Conservation (phyloP, 208 protist genomes). For the Leishmania turanica region DNA sequence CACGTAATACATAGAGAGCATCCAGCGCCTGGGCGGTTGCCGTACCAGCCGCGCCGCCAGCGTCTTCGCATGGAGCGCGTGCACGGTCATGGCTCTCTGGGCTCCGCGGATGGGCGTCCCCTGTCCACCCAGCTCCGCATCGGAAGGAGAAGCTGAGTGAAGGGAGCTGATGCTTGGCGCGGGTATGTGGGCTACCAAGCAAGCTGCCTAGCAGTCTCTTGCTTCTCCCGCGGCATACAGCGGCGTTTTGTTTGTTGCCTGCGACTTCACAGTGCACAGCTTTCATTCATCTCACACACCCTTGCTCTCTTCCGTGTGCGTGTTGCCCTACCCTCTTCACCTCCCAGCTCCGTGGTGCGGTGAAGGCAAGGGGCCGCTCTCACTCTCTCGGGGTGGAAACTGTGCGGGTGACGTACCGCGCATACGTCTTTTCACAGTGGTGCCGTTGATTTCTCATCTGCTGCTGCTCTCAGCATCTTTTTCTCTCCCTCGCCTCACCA, state of each 20-base stretch:
- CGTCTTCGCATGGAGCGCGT: conserved; percentile 11
- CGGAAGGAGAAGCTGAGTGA: not conserved
- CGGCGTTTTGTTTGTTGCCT: too few relatives aligned
- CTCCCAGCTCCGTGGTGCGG: not conserved
- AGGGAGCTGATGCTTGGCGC: not conserved
- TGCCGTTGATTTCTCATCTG: not conserved
- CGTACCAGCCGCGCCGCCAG: conserved; percentile 21
- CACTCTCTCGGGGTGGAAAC: too few relatives aligned
- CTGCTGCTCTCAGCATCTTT: not conserved
- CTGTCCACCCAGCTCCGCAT: conserved; percentile 4
- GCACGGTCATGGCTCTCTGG: not conserved
- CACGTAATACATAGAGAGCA: conserved; percentile 6
- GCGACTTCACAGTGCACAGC: not conserved
- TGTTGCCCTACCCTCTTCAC: not conserved
- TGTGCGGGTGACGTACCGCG: not conserved
- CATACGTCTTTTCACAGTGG: not conserved
- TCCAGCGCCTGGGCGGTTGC: not conserved
- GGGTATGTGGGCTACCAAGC: not conserved
- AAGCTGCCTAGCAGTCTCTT: not conserved
- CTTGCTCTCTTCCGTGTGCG: not conserved
- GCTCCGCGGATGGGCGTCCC: not conserved
- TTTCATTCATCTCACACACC: not conserved
- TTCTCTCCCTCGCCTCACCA: not conserved
- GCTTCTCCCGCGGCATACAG: not conserved
- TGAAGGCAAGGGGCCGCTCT: not conserved